These are phyloP conservation scores for Catharanthus roseus DNA, from an alignment of 257 asterid genomes.

Conservation along the genomic window DNA sequence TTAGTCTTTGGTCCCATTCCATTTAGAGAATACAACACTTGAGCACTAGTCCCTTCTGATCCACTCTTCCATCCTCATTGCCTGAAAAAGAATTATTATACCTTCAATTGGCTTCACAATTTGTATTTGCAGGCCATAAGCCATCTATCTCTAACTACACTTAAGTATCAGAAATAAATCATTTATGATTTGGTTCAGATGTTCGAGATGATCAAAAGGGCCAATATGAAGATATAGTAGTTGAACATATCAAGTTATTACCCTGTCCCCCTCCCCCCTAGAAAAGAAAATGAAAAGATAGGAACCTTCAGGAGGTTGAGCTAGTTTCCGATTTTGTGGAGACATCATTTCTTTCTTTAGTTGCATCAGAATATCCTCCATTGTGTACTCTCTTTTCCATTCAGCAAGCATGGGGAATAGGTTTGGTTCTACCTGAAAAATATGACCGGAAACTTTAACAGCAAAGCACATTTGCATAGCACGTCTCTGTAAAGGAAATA, in stretches of 20 bases:
- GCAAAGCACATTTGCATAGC: neutral
- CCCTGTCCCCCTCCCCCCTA: too few relatives aligned
- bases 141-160: neutral
- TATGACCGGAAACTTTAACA: constrained; percentile 6
- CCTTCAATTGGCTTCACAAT: neutral
- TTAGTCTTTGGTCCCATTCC: constrained; percentile 12
- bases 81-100: constrained; percentile 26
- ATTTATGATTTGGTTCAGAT: neutral
- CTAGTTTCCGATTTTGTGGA: constrained; percentile 71
- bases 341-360: constrained; percentile 78
- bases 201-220: neutral
- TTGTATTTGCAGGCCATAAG: neutral
- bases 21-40: constrained; percentile 65
- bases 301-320: constrained; percentile 73
- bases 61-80: constrained; percentile 64
- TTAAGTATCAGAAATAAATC: neutral
- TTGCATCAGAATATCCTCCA: constrained; percentile 75
- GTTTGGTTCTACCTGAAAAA: constrained; percentile 61
- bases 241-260: neutral
- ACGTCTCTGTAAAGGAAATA: neutral
- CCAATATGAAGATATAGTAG: too few relatives aligned
- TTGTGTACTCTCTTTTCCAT: constrained; percentile 78
- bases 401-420: constrained; percentile 69
- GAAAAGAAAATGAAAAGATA: neutral
- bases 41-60: constrained; percentile 61